Evolutionary conservation across 2,329 filamentous ascomycete species (phyloP).

Genomic region (Penicillium psychrosexuale): DNA sequence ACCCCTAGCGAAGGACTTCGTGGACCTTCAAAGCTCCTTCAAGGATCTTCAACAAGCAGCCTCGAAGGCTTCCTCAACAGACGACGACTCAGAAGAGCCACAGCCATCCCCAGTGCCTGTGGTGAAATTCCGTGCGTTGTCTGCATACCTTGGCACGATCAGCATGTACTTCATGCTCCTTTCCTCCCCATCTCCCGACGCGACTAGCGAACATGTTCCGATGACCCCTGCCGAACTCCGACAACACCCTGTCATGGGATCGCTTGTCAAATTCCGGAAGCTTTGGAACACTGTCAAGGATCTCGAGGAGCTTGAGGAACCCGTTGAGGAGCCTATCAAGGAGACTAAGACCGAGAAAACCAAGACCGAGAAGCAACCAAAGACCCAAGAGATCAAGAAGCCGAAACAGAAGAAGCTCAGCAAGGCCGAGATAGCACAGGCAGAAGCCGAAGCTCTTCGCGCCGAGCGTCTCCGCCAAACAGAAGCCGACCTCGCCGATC

Average conservation of each 20-base stretch:
- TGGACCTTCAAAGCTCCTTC: slow-evolving; percentile 62
- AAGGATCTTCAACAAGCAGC: slow-evolving; percentile 60
- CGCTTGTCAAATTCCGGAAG: slow-evolving; percentile 71
- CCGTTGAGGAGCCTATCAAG: slow-evolving; percentile 22
- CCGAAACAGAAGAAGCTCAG: slow-evolving; percentile 45
- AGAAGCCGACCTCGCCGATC: slow-evolving; percentile 70
- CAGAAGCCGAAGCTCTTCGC: slow-evolving; percentile 52
- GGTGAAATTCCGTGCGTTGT: slow-evolving; percentile 74
- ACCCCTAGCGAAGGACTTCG: slow-evolving; percentile 74
- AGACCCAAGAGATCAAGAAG: slow-evolving; percentile 38
- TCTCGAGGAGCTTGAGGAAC: slow-evolving; percentile 49
- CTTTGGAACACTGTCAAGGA: slow-evolving; percentile 74
- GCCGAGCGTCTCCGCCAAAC: slow-evolving; percentile 54
- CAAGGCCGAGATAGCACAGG: slow-evolving; percentile 54
- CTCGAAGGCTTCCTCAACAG: slow-evolving; percentile 51
- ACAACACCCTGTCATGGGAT: slow-evolving; percentile 88
- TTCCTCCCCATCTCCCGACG: slow-evolving; percentile 70
- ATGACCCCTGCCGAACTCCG: slow-evolving; percentile 75
- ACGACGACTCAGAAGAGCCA: slow-evolving; percentile 35
- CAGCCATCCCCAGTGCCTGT: slow-evolving; percentile 53
- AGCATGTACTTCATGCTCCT: slow-evolving; percentile 93
- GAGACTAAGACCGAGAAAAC: slow-evolving; percentile 7
- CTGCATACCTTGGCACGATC: slow-evolving; percentile 80
- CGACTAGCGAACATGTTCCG: slow-evolving; percentile 54
- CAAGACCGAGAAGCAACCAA: slow-evolving; percentile 28